Base-by-base conservation (phyloP, 1,139 yeast species). In the Sugiyamaella neomexicana region DNA sequence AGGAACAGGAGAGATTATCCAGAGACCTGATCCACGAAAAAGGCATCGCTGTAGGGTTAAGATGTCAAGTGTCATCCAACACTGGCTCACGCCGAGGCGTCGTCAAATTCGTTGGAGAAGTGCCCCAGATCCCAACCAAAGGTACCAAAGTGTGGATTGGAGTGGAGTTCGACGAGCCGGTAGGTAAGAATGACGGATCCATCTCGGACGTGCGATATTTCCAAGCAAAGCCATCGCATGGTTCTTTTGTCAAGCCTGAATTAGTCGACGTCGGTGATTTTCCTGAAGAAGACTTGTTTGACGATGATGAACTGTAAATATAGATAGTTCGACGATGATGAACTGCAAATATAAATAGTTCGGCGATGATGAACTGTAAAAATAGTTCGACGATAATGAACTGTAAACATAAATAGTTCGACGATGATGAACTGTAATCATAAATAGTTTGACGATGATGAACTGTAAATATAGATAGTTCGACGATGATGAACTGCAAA, bases 141-240 rank as follows among this genome's bases (percentile, higher is more conserved):
- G 54, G 57, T 6, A 60, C 63, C 6, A 64, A 66, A 2, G 54
- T 62, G 9, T 91, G 98, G 98, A 75, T 84, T 10, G 98, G 97
- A 0, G 76, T 91, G 2, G 89, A 85, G 62, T 75, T 89, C 37
- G 81, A 80, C 31, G 72, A 73, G 12, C 80, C 86, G 0, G 65
- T 65, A 0, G 98, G 97, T 1, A 87, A 85, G 68, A 89, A 91
- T 63, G 81, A 90, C 64, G 98, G 98, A 0, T 72, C 84, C 1
- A 81, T 90, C 0, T 75, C 81, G 29, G 95, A 89, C 0, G 70
- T 72, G 0, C 62, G 74, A 46, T 89, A 90, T 68, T 91, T 91
- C 62, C 70, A 75, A 1, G 79, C 89, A 41, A 62, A 63, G 12
- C 72, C 73, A 1, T 69, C 59, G 13, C 78, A 79, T 66, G 97